These are phyloP conservation scores for Prunus yedoensis DNA, from an alignment of 331 rosid species.

Conservation along the genomic window DNA sequence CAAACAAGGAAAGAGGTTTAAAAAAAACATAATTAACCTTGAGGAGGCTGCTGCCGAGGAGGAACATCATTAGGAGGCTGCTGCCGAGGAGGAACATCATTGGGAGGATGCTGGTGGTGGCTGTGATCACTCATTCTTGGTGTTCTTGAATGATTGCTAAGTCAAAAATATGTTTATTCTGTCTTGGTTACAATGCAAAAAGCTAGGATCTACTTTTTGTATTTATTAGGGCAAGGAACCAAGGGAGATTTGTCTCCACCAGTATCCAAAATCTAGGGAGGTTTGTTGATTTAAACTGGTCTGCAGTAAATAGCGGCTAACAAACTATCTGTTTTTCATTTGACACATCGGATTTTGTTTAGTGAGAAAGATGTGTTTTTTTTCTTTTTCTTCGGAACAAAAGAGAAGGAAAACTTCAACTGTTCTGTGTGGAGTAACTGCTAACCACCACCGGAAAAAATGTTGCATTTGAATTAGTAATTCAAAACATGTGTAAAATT, in stretches of 20 bases:
- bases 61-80: neutral
- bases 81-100: no score
- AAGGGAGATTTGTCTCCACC: neutral
- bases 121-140: conserved; percentile 12
- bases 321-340: neutral
- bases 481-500: no score
- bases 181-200: conserved; percentile 4
- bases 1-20: neutral
- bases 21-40: conserved; percentile 7
- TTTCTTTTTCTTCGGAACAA: no score
- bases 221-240: neutral
- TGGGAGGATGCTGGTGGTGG: conserved; percentile 23
- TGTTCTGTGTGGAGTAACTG: no score
- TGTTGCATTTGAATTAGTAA: no score
- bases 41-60: conserved; percentile 7
- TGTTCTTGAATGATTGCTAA: neutral
- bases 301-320: neutral
- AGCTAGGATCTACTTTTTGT: neutral
- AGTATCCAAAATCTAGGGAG: conserved; percentile 6
- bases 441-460: no score
- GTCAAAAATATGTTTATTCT: neutral
- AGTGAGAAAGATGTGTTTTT: no score
- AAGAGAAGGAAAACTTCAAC: no score
- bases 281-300: neutral
- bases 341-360: neutral